Conservation (phyloP, 2,329 filamentous ascomycete species). For the Neonectria magnoliae region DNA sequence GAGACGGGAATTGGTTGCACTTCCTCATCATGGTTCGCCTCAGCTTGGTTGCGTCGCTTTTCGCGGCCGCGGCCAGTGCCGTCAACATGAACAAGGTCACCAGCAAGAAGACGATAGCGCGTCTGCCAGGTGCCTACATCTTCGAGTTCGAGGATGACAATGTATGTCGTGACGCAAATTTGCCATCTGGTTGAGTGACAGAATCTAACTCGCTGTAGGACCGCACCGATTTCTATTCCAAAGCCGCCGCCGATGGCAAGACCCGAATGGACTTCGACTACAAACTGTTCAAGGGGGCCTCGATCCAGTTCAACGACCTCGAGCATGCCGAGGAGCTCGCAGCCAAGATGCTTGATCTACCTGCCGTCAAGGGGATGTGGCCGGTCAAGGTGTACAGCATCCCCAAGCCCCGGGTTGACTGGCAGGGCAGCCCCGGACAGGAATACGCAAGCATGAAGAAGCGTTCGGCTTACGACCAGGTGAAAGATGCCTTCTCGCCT, state of each 20-base stretch:
- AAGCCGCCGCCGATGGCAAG: slow-evolving; percentile 50
- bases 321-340: slow-evolving; percentile 56
- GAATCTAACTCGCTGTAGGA: slow-evolving; percentile 46
- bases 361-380: slow-evolving; percentile 60
- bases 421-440: slow-evolving; percentile 50
- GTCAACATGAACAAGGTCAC: slow-evolving; percentile 39
- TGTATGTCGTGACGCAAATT: slow-evolving; percentile 46
- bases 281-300: slow-evolving; percentile 64
- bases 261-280: slow-evolving; percentile 61
- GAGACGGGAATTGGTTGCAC: not conserved
- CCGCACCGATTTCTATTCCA: slow-evolving; percentile 50
- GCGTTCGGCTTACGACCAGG: slow-evolving; percentile 21
- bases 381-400: slow-evolving; percentile 58
- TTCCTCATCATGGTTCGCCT: slow-evolving; percentile 49
- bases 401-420: slow-evolving; percentile 53
- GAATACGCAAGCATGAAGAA: slow-evolving; percentile 34
- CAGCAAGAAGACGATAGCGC: slow-evolving; percentile 30
- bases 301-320: slow-evolving; percentile 61
- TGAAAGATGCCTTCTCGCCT: slow-evolving; percentile 56
- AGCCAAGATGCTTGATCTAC: slow-evolving; percentile 52
- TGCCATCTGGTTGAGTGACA: not conserved
- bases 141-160: slow-evolving; percentile 62
- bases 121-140: slow-evolving; percentile 61
- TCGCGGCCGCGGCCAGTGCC: slow-evolving; percentile 47
- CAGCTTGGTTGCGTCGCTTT: slow-evolving; percentile 47